These are phyloP conservation scores for Aspergillus hancockii DNA, from an alignment of 495 filamentous ascomycete species.

Conservation along the genomic window DNA sequence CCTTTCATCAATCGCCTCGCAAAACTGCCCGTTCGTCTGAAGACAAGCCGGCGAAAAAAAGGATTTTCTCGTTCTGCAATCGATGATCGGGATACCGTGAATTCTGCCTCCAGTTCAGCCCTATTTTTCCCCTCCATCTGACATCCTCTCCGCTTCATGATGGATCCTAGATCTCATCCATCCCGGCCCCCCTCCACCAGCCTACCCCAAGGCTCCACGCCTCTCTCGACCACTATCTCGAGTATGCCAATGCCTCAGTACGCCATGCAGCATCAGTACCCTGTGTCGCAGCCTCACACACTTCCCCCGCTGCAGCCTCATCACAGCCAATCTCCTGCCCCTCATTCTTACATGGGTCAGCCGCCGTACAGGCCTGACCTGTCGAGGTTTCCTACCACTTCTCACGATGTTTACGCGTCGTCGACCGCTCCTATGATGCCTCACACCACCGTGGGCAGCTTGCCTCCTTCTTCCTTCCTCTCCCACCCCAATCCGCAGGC, in stretches of 20 bases:
- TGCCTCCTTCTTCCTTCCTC: conserved; percentile 54
- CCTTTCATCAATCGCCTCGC: conserved; percentile 4
- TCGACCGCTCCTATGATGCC: conserved; percentile 47
- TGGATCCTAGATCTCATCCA: conserved; percentile 56
- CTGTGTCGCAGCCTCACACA: conserved; percentile 63
- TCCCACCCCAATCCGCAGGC: conserved; percentile 54
- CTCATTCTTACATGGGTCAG: conserved; percentile 59
- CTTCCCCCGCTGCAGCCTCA: conserved; percentile 70
- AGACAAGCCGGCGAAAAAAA: conserved; percentile 22
- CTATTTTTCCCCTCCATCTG: conserved; percentile 28
- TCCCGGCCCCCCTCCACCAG: conserved; percentile 58
- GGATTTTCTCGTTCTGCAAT: conserved; percentile 28
- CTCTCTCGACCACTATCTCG: conserved; percentile 45
- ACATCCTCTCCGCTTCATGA: conserved; percentile 37
- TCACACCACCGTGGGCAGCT: conserved; percentile 60
- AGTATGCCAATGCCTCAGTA: conserved; percentile 54
- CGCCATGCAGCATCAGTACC: conserved; percentile 59
- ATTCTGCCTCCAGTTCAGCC: conserved; percentile 27
- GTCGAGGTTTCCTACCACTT: conserved; percentile 61
- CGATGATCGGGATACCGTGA: conserved; percentile 54
- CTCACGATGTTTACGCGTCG: conserved; percentile 60
- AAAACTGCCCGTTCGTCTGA: conserved; percentile 18
- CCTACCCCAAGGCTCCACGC: conserved; percentile 54
- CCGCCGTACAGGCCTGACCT: conserved; percentile 61
- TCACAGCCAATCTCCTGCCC: conserved; percentile 48